Evolutionary conservation across 116 monocot genomes (phyloP).

Genomic region (Phalaenopsis hybrid): DNA sequence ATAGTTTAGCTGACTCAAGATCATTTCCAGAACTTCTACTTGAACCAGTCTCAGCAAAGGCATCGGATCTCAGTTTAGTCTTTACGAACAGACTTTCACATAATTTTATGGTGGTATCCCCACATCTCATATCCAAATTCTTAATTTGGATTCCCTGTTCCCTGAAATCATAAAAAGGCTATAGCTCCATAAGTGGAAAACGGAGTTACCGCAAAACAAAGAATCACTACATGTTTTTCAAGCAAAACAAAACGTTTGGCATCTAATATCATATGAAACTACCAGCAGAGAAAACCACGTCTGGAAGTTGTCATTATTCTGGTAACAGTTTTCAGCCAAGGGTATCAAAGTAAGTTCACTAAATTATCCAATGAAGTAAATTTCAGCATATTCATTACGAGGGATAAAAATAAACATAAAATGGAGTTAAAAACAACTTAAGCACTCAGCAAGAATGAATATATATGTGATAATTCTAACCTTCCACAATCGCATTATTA

Average conservation of each 20-base stretch:
- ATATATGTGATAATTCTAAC: not conserved
- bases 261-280: constrained; percentile 4
- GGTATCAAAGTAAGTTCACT: not conserved
- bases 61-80: constrained; percentile 28
- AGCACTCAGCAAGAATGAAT: not conserved
- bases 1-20: constrained; percentile 16
- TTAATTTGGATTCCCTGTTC: constrained; percentile 71
- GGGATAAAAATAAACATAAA: not conserved
- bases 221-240: not conserved
- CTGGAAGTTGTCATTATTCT: constrained; percentile 1
- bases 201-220: not conserved
- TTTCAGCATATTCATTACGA: not conserved
- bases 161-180: constrained; percentile 37
- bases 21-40: constrained; percentile 16
- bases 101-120: constrained; percentile 55
- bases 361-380: not conserved
- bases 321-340: not conserved
- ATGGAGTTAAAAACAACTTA: not conserved
- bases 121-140: constrained; percentile 66
- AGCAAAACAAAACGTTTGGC: not conserved
- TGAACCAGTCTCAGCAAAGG: constrained; percentile 3
- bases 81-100: constrained; percentile 54
- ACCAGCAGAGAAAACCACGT: not conserved
- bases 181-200: constrained; percentile 1
- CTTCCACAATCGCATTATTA: not conserved